Evolutionary conservation across 257 asterid genomes (phyloP), one percentile per base, ranked within the genome.

Genomic region (Echium plantagineum): DNA sequence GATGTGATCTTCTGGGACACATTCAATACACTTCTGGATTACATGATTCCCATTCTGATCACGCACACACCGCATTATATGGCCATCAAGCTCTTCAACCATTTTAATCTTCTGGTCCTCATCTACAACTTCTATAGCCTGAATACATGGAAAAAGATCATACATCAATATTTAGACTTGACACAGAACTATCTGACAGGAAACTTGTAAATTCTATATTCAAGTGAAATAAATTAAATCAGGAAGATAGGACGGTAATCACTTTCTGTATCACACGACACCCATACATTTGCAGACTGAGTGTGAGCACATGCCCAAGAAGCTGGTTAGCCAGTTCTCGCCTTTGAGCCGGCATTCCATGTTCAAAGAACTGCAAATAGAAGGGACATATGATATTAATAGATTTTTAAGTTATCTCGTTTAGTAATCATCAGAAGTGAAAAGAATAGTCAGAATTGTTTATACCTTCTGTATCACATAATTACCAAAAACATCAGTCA

Each of bases 221-320:
- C 16, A 42, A 42, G 49, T 42, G 49, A 12, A 42, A 42, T 42
- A 3, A 42, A 10, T 42, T 42, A 13, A 42, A 42, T 42, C 49
- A 42, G 49, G 12, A 42, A 42, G 13, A 42, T 42, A 42, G 13
- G 12, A 12, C n/a, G n/a, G n/a, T 13, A 10, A 10, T 42, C 16
- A 77, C 90, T 82, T 83, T 83, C 62, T 83, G 90, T 65, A 83
- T 80, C 67, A 83, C 90, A 21, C 90, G 86, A 60, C 90, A 83
- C 5, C 90, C 90, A 56, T 83, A 83, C 86, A 83, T 77, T 73
- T 83, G 90, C 70, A 83, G 75, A 66, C 82, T 77, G 58, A 83
- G 76, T 8, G 81, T 57, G 62, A 83, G 64, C 52, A 80, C 71
- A 57, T 77, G 80, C 55, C 84, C 86, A 71, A 68, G 64, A 55